phyloP scores from a whole-genome alignment of 208 protist genomes.

The Leishmania tropica region DNA sequence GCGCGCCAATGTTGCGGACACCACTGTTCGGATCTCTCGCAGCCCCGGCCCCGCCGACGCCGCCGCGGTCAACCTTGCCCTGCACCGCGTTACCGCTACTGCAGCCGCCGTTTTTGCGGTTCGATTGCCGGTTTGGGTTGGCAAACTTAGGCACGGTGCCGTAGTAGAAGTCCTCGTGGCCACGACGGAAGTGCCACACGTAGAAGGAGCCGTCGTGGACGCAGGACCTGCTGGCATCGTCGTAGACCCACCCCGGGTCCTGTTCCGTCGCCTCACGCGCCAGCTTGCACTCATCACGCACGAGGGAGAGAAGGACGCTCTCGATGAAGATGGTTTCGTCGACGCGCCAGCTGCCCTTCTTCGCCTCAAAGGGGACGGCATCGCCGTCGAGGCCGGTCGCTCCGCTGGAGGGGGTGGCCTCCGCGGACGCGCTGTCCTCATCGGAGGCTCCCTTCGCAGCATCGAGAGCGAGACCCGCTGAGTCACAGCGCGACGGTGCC shows the following conservation, averaged over 20 bases:
- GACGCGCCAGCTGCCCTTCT: conserved; percentile 44
- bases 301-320: conserved; percentile 64
- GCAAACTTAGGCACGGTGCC: conserved; percentile 78
- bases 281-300: conserved; percentile 72
- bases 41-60: not conserved
- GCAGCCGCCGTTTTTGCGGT: conserved; percentile 2
- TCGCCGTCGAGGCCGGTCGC: not conserved
- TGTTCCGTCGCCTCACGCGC: conserved; percentile 55
- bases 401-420: not conserved
- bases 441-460: not conserved
- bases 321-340: conserved; percentile 50
- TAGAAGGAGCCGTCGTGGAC: conserved; percentile 62
- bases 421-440: not conserved
- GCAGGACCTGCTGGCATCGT: conserved; percentile 29
- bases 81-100: not conserved
- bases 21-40: not conserved
- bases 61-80: not conserved
- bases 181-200: conserved; percentile 63
- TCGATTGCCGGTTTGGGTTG: conserved; percentile 32
- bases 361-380: not conserved
- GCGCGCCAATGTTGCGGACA: not conserved
- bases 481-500: not conserved
- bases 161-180: conserved; percentile 58
- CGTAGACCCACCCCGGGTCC: conserved; percentile 56
- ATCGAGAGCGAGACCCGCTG: not conserved